Base-by-base conservation (phyloP, 176 grass and related monocot genomes). In the Melocanna baccifera region DNA sequence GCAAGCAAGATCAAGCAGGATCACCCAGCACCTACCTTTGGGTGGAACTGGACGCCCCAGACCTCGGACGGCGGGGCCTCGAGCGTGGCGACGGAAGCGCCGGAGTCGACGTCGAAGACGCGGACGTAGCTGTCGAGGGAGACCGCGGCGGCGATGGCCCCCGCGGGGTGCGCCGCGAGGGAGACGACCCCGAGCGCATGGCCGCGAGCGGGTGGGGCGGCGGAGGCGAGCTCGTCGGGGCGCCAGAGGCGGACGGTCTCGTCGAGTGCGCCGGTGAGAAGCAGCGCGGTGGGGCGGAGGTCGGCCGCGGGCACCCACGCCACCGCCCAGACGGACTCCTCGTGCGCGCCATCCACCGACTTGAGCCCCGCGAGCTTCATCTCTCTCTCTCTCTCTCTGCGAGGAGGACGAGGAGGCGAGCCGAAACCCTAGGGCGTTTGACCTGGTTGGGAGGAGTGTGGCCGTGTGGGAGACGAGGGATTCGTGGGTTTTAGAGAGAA, bases 291-390 rank as follows among this genome's bases (percentile, higher is more conserved):
- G 40, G 93, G 78, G 53, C 91, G 83, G 62, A 69, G 73, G 19
- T 86, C 76, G 26, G 77, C 79, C 13, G 92, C 87, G 3, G 95
- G 92, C 41, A 90, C 91, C 96, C 93, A 98, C 25, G 86, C 78
- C 42, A 85, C 91, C 62, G 96, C 96, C 96, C 91, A 98, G 84
- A 98, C 81, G n/a, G 96, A 98, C 63, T 98, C 93, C 25, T 98
- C 93, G 80, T 98, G 96, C 13, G 89, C 89, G 32, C 66, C 86
- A 67, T 98, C 96, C 57, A 90, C 81, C 26, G 88, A 87, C 81
- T 94, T 97, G 67, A 97, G 86, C 51, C 94, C 94, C 37, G 90
- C 90, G 51, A 97, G 88, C 86, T 97, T 97, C 94, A 97, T 97
- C 87, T 29, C 66, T 1, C 30, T 11, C 26, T 7, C 39, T 74